Evolutionary conservation across 192 early-diverging fungal species (phyloP).

Genomic region (Mortierella claussenii): DNA sequence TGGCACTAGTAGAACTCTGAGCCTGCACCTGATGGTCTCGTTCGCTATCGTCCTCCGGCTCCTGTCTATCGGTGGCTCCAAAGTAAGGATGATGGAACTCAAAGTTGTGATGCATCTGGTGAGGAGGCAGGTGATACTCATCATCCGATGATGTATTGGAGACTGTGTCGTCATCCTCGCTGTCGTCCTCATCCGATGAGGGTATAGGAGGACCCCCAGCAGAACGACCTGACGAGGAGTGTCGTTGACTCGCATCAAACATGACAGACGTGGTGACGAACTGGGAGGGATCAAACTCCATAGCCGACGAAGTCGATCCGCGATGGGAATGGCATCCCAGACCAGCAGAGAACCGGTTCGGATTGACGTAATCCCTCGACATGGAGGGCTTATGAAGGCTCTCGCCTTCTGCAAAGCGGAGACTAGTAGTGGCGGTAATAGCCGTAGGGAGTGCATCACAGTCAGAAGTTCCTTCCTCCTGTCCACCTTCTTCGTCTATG

Average conservation of each 20-base stretch:
- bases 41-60: neutral
- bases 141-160: slow-evolving; percentile 22
- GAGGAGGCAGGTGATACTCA: slow-evolving; percentile 2
- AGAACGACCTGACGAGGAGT: too few species aligned
- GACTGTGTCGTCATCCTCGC: slow-evolving; percentile 19
- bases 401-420: slow-evolving; percentile 20
- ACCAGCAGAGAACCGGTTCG: slow-evolving; percentile 14
- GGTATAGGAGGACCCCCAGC: too few species aligned
- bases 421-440: too few species aligned
- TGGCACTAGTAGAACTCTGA: too few species aligned
- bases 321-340: slow-evolving; percentile 9
- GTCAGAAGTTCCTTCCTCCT: slow-evolving; percentile 7
- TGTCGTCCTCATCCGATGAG: slow-evolving; percentile 10
- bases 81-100: slow-evolving; percentile 19
- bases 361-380: neutral
- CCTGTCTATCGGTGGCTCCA: neutral
- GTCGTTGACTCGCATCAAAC: too few species aligned
- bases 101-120: slow-evolving; percentile 31
- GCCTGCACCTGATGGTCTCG: too few species aligned
- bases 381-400: neutral
- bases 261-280: slow-evolving; percentile 20
- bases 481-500: slow-evolving; percentile 15
- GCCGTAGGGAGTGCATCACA: slow-evolving; percentile 13
- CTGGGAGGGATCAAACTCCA: slow-evolving; percentile 30
- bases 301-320: slow-evolving; percentile 12